These are phyloP conservation scores for Stellera chamaejasme DNA, from an alignment of 345 rosid species.

Conservation along the genomic window DNA sequence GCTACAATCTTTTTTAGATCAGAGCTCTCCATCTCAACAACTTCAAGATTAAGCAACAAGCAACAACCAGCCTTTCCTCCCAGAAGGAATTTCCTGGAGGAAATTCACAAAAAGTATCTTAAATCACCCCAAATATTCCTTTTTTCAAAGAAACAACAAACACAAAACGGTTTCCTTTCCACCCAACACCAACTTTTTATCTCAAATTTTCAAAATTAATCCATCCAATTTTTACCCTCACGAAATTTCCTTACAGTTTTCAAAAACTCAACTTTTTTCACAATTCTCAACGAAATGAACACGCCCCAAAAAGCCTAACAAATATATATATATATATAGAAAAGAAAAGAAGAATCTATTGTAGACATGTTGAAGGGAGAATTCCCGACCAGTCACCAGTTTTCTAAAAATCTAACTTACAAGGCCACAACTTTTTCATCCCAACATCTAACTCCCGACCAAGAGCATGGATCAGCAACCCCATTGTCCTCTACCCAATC, in stretches of 20 bases:
- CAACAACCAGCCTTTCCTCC: neutral
- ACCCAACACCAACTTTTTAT: too few species aligned
- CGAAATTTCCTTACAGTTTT: too few species aligned
- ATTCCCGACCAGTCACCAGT: too few species aligned
- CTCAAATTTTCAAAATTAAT: too few species aligned
- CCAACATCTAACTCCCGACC: slow-evolving; percentile 81
- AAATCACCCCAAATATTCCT: too few species aligned
- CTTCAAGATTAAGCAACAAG: neutral
- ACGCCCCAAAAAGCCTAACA: too few species aligned
- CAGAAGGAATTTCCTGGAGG: neutral
- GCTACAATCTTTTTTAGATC: neutral
- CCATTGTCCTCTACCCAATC: slow-evolving; percentile 45
- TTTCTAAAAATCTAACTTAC: slow-evolving; percentile 32
- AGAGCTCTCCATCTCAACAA: slow-evolving; percentile 5
- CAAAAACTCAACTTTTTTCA: too few species aligned
- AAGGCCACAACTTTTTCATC: slow-evolving; percentile 51
- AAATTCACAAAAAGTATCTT: neutral
- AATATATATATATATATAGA: neutral
- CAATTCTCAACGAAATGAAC: too few species aligned
- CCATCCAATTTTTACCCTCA: too few species aligned
- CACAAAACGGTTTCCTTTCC: too few species aligned
- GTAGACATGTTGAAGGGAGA: neutral
- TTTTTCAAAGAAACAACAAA: too few species aligned
- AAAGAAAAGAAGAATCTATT: neutral
- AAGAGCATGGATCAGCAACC: slow-evolving; percentile 50